Base-by-base conservation (phyloP, 257 asterid genomes). In the Lycium barbarum region DNA sequence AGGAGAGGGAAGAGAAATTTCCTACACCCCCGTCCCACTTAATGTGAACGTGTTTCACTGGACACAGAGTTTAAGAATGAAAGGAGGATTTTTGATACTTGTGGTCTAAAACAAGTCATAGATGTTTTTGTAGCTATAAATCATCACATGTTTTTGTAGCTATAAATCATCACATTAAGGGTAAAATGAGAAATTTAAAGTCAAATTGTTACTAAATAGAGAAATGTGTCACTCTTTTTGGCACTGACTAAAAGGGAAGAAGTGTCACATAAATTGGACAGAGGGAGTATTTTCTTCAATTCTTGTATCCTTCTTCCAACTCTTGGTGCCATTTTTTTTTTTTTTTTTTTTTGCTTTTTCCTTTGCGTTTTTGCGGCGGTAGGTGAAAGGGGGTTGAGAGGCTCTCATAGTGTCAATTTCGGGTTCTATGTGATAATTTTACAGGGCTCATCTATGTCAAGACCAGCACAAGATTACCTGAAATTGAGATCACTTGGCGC, bases 401-500 rank as follows among this genome's bases (percentile, higher is more conserved):
- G 13, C 36, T 83, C 49, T 74, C 81, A 74, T 22, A 1, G 80
- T 43, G 33, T 43, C 5, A 11, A 45, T 45, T n/a, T 45, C 58
- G 0, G n/a, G 13, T 47, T 74, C 11, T 47, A 26, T 76, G 45
- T 49, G 47, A 51, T 76, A 2, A 51, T 76, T 15, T 51, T 40
- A 40, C 61, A 94, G 98, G 93, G 85, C 70, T 94, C 98, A 2
- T 58, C 85, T 35, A 94, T 94, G 95, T 87, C 83, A 67, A 47
- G 63, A 82, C 98, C 95, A 1, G 96, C 98, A 6, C 83, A 89
- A 62, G 87, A 90, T 85, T 94, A 94, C 88, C 89, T 94, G 83
- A 89, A 83, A 65, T 89, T 93, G 40, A 87, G 98, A 78, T 92
- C 98, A 80, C 89, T 94, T 5, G 97, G 98, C 0, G 94, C 98